phyloP scores from a whole-genome alignment of 768 basidiomycete genomes.

The Mycena maculata region DNA sequence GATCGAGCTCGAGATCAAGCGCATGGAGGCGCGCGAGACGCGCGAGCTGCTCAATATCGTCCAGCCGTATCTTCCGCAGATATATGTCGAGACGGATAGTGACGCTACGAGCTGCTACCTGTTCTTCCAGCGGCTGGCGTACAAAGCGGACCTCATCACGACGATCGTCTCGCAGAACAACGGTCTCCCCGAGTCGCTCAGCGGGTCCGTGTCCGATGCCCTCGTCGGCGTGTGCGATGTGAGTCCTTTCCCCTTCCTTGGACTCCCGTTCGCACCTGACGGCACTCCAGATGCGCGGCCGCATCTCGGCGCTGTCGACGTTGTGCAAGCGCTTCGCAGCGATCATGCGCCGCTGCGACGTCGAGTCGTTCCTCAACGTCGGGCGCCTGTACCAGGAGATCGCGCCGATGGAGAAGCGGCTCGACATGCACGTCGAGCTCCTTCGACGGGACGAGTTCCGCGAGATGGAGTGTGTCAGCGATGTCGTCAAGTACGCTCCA shows the following conservation, averaged over 20 bases:
- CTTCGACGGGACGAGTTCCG: constrained; percentile 90
- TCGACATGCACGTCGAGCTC: constrained; percentile 92
- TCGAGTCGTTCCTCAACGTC: constrained; percentile 86
- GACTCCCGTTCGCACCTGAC: neutral
- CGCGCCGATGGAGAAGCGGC: constrained; percentile 86
- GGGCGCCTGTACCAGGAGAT: constrained; percentile 89
- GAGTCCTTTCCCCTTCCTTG: constrained; percentile 29
- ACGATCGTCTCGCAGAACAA: constrained; percentile 85
- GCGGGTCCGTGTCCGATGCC: constrained; percentile 81
- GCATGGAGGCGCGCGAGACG: constrained; percentile 86
- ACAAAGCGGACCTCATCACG: constrained; percentile 90
- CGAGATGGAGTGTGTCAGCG: constrained; percentile 92
- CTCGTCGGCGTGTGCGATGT: constrained; percentile 97
- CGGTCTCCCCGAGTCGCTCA: constrained; percentile 86
- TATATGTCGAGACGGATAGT: constrained; percentile 90
- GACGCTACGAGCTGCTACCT: constrained; percentile 91
- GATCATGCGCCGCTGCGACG: constrained; percentile 82
- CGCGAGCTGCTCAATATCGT: constrained; percentile 85
- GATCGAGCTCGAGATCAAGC: constrained; percentile 90
- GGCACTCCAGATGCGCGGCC: constrained; percentile 79
- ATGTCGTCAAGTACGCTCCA: constrained; percentile 80
- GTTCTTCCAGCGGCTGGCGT: constrained; percentile 90
- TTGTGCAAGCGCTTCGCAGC: constrained; percentile 92
- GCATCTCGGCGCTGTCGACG: constrained; percentile 81
- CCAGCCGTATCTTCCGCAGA: constrained; percentile 92